These are phyloP conservation scores for Diaporthe citrichinensis DNA, from an alignment of 2,329 filamentous ascomycete species.

Conservation along the genomic window DNA sequence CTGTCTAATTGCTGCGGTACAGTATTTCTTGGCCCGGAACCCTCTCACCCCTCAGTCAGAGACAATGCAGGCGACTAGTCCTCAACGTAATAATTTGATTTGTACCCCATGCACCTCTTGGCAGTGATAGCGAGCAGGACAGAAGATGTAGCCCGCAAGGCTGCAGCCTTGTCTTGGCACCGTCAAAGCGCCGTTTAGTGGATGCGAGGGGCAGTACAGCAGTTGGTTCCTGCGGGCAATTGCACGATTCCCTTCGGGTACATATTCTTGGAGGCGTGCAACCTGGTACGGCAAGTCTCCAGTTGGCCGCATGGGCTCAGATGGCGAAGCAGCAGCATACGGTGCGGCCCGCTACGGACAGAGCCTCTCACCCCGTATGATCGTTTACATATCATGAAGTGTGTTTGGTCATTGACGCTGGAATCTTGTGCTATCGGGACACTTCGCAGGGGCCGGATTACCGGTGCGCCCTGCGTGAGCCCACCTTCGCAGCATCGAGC, in stretches of 20 bases:
- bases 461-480: conserved; percentile 4
- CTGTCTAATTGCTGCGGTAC: background rate
- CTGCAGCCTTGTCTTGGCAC: conserved; percentile 29
- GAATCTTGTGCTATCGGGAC: conserved; percentile 28
- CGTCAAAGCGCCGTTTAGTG: background rate
- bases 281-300: background rate
- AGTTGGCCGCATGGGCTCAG: background rate
- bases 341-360: background rate
- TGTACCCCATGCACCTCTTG: too few species aligned
- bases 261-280: background rate
- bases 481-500: conserved; percentile 4
- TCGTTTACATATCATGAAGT: conserved; percentile 10
- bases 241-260: accelerated
- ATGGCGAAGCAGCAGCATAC: background rate
- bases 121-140: background rate
- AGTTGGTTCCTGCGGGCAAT: background rate
- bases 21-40: too few species aligned
- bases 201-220: background rate
- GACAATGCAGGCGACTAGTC: background rate
- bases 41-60: background rate
- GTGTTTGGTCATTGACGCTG: conserved; percentile 31
- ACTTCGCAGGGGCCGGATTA: background rate
- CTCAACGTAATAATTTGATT: background rate
- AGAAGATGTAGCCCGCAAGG: background rate
- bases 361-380: background rate